Conservation (phyloP, 2,329 filamentous ascomycete species). For the Nigrograna mackinnonii region DNA sequence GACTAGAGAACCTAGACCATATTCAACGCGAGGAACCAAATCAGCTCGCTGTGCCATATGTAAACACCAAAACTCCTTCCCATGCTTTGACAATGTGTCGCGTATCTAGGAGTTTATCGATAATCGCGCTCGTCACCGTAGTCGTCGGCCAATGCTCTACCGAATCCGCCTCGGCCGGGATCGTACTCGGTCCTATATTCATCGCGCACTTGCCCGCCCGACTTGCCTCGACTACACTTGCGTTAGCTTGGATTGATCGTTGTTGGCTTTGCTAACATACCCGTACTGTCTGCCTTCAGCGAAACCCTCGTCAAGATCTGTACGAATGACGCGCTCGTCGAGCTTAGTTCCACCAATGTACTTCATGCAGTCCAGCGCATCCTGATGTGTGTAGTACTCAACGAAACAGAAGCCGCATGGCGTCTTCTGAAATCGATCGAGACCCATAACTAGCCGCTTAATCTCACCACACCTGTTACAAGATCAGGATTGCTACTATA, state of each 20-base stretch:
- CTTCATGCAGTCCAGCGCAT: slow-evolving; percentile 97
- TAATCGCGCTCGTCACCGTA: slow-evolving; percentile 37
- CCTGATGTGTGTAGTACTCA: slow-evolving; percentile 97
- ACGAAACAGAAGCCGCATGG: slow-evolving; percentile 99
- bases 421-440: slow-evolving; percentile 96
- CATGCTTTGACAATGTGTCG: too few relatives aligned
- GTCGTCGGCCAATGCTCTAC: slow-evolving; percentile 74
- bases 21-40: too few relatives aligned
- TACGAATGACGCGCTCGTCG: slow-evolving; percentile 94
- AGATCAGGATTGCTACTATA: too few relatives aligned
- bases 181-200: slow-evolving; percentile 98
- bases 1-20: neutral
- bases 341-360: slow-evolving; percentile 98
- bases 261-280: too few relatives aligned
- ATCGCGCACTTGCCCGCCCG: slow-evolving; percentile 93
- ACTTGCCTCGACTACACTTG: slow-evolving; percentile 72
- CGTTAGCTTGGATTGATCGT: too few relatives aligned
- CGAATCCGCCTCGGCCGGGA: slow-evolving; percentile 88
- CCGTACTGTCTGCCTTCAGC: slow-evolving; percentile 96
- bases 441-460: slow-evolving; percentile 96
- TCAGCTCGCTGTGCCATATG: too few relatives aligned
- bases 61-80: too few relatives aligned
- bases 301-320: slow-evolving; percentile 94
- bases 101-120: too few relatives aligned
- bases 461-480: slow-evolving; percentile 84